These are phyloP conservation scores for Iris macrosiphon DNA, from an alignment of 106 monocot genomes.

Conservation along the genomic window DNA sequence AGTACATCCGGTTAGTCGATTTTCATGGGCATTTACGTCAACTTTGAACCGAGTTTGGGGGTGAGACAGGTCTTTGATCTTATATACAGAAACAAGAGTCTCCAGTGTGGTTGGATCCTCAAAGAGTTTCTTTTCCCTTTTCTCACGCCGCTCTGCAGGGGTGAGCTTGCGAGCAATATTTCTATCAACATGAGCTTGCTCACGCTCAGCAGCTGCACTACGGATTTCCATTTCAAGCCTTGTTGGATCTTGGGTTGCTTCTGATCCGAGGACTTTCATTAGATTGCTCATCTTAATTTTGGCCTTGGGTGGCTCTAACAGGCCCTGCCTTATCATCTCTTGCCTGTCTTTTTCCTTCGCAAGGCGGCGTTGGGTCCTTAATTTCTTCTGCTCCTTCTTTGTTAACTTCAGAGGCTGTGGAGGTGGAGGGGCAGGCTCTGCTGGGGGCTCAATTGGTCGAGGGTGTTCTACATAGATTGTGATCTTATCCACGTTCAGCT, in stretches of 20 bases:
- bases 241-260: constrained; percentile 95
- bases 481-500: constrained; percentile 70
- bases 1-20: constrained; percentile 63
- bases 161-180: constrained; percentile 94
- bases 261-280: constrained; percentile 86
- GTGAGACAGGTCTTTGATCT: constrained; percentile 64
- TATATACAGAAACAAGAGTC: constrained; percentile 80
- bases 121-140: constrained; percentile 94
- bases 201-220: constrained; percentile 81
- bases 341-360: constrained; percentile 97
- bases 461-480: constrained; percentile 88
- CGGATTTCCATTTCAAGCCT: constrained; percentile 86
- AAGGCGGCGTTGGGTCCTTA: constrained; percentile 86
- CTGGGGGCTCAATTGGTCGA: constrained; percentile 84
- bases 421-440: constrained; percentile 78
- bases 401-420: constrained; percentile 95
- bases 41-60: constrained; percentile 81
- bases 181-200: constrained; percentile 88
- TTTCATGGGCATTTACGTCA: constrained; percentile 90
- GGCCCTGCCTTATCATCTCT: constrained; percentile 95
- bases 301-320: constrained; percentile 88
- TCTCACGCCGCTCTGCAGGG: constrained; percentile 86
- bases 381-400: constrained; percentile 84
- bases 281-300: constrained; percentile 99
- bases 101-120: constrained; percentile 59